Evolutionary conservation across 306 rosid species (phyloP), one percentile per base, ranked within the genome.

Genomic region (Cicer bijugum): DNA sequence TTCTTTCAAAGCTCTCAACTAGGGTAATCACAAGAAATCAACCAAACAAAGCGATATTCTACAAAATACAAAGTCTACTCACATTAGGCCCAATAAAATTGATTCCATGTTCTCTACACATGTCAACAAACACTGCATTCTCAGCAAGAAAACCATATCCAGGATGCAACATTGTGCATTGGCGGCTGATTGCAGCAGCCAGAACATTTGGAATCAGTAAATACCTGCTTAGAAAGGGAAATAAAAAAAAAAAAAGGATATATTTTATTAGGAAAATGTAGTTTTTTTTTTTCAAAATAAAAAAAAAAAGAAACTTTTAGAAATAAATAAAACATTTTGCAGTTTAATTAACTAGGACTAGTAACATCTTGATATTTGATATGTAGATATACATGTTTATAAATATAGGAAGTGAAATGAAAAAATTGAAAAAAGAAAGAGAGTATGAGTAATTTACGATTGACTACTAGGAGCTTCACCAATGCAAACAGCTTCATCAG

Each of bases 101-200:
- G 81, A 94, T 86, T 82, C 97, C 89, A 69, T 91, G 97, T 53
- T 84, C 93, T 80, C 81, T 85, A 81, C 99, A 94, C 96, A 94
- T 91, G 72, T 94, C 93, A 85, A 94, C 99, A 84, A 94, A 94
- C 65, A 81, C 71, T 15, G 96, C 97, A 90, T 94, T 94, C 86
- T 94, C 99, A 35, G 99, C 88, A 58, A 94, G 97, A 81, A 94
- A 91, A 75, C 99, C 99, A 83, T 94, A 94, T 79, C 99, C 99
- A 44, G 99, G 99, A 84, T 94, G 99, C 83, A 94, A 82, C 99
- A 94, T 91, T 9, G 96, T 88, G 78, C 99, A 91, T 35, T 61
- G 78, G 38, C 78, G 89, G 82, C 96, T 90, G 72, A 72, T 71
- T 53, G 99, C 99, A 81, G 99, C 99, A 59, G 97, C 78, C 58